These are phyloP conservation scores for Kuraishia ogatae DNA, from an alignment of 805 yeast species.

Conservation along the genomic window DNA sequence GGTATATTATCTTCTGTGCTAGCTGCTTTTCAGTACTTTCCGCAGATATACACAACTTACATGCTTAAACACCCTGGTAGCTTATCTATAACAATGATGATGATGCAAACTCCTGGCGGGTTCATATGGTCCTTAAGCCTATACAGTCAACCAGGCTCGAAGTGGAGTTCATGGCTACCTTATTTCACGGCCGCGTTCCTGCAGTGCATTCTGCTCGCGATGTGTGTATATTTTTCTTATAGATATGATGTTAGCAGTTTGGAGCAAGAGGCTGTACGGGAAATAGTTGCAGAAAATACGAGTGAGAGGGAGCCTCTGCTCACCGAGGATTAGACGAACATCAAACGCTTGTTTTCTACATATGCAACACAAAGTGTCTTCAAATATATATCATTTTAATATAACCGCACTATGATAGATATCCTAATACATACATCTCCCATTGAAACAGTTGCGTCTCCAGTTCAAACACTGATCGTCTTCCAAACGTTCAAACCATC, in stretches of 20 bases:
- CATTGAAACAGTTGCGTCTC: neutral
- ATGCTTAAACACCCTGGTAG: slow-evolving; percentile 70
- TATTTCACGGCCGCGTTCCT: slow-evolving; percentile 62
- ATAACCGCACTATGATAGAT: neutral
- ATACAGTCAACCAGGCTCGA: slow-evolving; percentile 62
- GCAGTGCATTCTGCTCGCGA: slow-evolving; percentile 50
- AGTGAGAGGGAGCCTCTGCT: neutral
- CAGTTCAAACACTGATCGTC: slow-evolving; percentile 74
- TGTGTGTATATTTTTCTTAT: slow-evolving; percentile 49
- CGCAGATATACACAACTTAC: slow-evolving; percentile 70
- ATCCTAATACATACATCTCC: neutral
- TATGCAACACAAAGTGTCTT: slow-evolving; percentile 1
- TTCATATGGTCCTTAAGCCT: slow-evolving; percentile 69
- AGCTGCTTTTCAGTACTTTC: slow-evolving; percentile 67
- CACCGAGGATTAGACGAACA: neutral
- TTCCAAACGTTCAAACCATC: slow-evolving; percentile 95
- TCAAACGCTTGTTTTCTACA: neutral
- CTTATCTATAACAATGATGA: slow-evolving; percentile 71
- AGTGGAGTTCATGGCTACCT: slow-evolving; percentile 85
- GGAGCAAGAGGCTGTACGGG: slow-evolving; percentile 13
- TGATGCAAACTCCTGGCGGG: slow-evolving; percentile 87
- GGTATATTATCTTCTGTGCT: slow-evolving; percentile 60
- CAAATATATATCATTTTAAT: neutral
- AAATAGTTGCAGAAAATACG: slow-evolving; percentile 11
- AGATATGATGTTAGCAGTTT: slow-evolving; percentile 11